These are phyloP conservation scores for Aureobasidium subglaciale DNA, from an alignment of 2,329 filamentous ascomycete genomes.

Conservation along the genomic window DNA sequence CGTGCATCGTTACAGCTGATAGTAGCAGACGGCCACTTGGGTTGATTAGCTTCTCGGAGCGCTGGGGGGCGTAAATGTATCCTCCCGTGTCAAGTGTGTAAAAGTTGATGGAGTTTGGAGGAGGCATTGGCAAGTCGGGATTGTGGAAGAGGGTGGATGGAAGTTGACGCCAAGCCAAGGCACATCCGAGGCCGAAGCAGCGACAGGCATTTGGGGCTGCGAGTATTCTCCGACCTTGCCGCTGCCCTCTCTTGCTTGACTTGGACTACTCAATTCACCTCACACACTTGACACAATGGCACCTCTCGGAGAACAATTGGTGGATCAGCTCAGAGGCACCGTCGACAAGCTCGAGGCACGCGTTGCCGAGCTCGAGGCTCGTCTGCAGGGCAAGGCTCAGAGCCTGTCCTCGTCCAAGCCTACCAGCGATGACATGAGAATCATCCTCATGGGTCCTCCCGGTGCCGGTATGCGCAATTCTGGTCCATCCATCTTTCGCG, in stretches of 20 bases:
- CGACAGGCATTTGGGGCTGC: neutral
- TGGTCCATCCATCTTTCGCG: neutral
- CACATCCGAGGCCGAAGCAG: constrained; percentile 10
- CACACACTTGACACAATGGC: constrained; percentile 58
- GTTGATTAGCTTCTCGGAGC: no score
- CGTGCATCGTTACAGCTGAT: no score
- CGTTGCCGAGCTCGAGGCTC: constrained; percentile 76
- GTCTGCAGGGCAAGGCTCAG: constrained; percentile 43
- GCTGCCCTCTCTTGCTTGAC: neutral
- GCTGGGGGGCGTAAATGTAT: no score
- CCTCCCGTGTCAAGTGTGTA: no score
- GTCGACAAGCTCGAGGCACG: constrained; percentile 78
- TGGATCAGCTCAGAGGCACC: constrained; percentile 77
- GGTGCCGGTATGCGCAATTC: constrained; percentile 69
- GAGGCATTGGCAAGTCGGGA: no score
- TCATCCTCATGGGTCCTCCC: constrained; percentile 96
- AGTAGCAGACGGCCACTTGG: no score
- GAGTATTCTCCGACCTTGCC: neutral
- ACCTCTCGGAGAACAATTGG: constrained; percentile 70
- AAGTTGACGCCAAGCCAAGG: neutral
- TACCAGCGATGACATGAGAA: constrained; percentile 64
- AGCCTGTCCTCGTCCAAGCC: constrained; percentile 38
- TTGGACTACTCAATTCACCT: constrained; percentile 2
- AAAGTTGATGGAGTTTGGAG: neutral
- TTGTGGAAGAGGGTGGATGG: constrained; percentile 9